Base-by-base conservation (phyloP, 495 filamentous ascomycete genomes). In the Pyronema omphalodes region DNA sequence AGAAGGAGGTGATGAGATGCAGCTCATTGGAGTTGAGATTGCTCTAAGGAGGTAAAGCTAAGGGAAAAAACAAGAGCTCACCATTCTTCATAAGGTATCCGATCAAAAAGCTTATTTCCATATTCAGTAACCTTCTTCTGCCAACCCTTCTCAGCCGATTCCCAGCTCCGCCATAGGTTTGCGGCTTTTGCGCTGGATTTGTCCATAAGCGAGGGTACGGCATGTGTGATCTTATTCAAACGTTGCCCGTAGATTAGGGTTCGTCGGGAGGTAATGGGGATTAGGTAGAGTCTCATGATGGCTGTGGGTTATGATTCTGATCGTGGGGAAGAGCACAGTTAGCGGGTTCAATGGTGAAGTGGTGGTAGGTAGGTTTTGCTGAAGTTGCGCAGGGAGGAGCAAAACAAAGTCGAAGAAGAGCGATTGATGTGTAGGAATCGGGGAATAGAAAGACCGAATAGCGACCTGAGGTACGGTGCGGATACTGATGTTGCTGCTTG, bases 41-140 rank as follows among this genome's bases (percentile, higher is more conserved):
- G 12, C 12, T 7, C 35, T 23, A 11, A 47, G 17, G 18, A n/a
- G 14, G 33, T 40, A 41, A 1, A 55, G 34, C 14, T 15, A n/a
- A n/a, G 23, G 23, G 23, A 1, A 29, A 29, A 5, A 5, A 35
- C 33, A 14, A 11, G 15, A 4, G 37, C 62, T 35, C 45, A 66
- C 82, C 91, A 99, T 83, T 99, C 91, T 69, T 95, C 85, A 66
- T 82, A 94, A 1, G 89, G 86, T 59, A 99, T 88, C 40, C 86
- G 77, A 61, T 83, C 82, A 50, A 96, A 75, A 8, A 84, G 75
- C 29, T 77, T 73, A 71, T 96, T 95, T 29, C 93, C 91, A 66
- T 88, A 91, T 51, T 72, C 73, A 17, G 88, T 88, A 33, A 94
- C 71, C 55, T 74, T 76, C 58, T 83, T 86, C 69, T 95, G 84